Percentiles rank a stretch among this genome's conserved stretches.
Evolutionary conservation across 176 grass and related monocot species (phyloP).

Genomic region (Triticum dicoccoides): DNA sequence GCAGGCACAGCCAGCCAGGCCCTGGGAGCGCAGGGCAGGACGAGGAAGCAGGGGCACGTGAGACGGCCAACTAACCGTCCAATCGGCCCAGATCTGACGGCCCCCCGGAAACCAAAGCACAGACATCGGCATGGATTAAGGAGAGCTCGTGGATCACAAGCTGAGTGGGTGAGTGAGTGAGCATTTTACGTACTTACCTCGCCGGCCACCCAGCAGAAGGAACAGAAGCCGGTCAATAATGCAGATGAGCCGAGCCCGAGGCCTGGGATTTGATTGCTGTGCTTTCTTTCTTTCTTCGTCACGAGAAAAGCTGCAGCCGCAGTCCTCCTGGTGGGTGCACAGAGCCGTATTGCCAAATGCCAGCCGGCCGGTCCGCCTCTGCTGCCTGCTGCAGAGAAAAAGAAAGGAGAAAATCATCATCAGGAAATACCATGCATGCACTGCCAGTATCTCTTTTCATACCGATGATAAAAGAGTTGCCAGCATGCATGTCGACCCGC

Average conservation of each 20-base stretch:
- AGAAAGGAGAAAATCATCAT: not conserved
- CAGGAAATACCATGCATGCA: not conserved
- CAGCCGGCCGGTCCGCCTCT: not conserved
- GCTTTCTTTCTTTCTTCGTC: not conserved
- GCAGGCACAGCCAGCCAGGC: not conserved
- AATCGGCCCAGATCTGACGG: slow-evolving; percentile 42
- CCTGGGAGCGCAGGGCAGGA: not conserved
- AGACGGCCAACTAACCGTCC: slow-evolving; percentile 30
- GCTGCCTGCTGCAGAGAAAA: not conserved
- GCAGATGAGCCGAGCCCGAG: not conserved
- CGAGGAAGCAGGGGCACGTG: slow-evolving; percentile 43
- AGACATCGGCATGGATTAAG: not conserved
- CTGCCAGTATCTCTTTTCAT: not conserved
- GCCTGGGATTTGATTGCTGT: no score
- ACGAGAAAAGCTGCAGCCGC: slow-evolving; percentile 16
- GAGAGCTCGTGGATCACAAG: slow-evolving; percentile 5
- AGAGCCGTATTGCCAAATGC: not conserved
- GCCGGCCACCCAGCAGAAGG: not conserved
- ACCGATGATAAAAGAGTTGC: not conserved
- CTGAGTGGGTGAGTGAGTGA: no score
- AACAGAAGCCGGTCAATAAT: slow-evolving; percentile 36
- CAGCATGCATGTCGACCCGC: not conserved
- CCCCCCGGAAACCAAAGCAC: slow-evolving; percentile 33
- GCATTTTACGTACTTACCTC: not conserved
- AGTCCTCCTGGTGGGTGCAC: not conserved